These are phyloP conservation scores for Drechmeria coniospora DNA, from an alignment of 2,329 filamentous ascomycete species.

Conservation along the genomic window DNA sequence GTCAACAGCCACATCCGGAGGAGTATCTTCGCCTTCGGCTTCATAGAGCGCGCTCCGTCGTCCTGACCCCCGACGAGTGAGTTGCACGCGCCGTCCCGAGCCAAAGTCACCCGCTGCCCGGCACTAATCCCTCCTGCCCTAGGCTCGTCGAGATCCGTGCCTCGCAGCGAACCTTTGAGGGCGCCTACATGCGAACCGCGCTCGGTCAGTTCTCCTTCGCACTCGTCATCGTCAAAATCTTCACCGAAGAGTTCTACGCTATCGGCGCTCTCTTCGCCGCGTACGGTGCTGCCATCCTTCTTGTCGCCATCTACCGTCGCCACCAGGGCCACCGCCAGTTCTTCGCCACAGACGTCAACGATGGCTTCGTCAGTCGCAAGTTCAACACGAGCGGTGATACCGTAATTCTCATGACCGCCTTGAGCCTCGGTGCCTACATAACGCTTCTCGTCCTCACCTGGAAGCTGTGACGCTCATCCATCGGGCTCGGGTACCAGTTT, in stretches of 20 bases:
- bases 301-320: constrained; percentile 71
- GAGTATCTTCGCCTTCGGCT: constrained; percentile 65
- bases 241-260: constrained; percentile 89
- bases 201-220: constrained; percentile 92
- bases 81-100: constrained; percentile 13
- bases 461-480: too few species aligned
- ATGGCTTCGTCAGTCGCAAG: constrained; percentile 26
- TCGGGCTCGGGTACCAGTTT: too few species aligned
- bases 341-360: constrained; percentile 38
- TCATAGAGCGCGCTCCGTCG: constrained; percentile 70
- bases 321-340: constrained; percentile 92
- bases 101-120: neutral
- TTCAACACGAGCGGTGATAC: constrained; percentile 51
- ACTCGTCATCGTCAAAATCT: constrained; percentile 80
- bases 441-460: constrained; percentile 41
- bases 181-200: constrained; percentile 88
- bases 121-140: neutral
- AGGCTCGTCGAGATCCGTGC: constrained; percentile 86
- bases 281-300: constrained; percentile 72
- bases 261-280: constrained; percentile 93
- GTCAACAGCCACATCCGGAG: constrained; percentile 46
- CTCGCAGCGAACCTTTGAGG: constrained; percentile 91
- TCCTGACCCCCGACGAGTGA: constrained; percentile 64
- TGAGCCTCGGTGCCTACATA: constrained; percentile 43
- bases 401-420: constrained; percentile 37